Evolutionary conservation across 345 rosid genomes (phyloP).

Genomic region (Populus simonii): DNA sequence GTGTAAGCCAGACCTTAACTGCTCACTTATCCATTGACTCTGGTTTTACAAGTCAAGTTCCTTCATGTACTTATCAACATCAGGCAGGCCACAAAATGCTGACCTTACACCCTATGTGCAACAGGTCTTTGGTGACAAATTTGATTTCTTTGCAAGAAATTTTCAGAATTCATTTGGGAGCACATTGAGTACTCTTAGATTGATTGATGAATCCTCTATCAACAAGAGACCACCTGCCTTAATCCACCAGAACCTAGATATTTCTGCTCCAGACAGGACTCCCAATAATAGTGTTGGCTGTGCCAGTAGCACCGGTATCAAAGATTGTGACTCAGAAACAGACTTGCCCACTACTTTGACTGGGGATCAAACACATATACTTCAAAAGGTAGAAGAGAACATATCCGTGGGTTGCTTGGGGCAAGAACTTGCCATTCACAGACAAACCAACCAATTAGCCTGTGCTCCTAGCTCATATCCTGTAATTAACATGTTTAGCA

Average conservation of each 20-base stretch:
- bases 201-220: slow-evolving; percentile 51
- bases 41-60: slow-evolving; percentile 40
- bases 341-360: slow-evolving; percentile 27
- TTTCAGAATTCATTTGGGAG: slow-evolving; percentile 83
- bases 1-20: slow-evolving; percentile 61
- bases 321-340: slow-evolving; percentile 32
- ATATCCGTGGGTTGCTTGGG: slow-evolving; percentile 18
- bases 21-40: slow-evolving; percentile 35
- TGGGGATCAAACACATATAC: slow-evolving; percentile 19
- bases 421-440: slow-evolving; percentile 40
- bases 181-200: slow-evolving; percentile 75
- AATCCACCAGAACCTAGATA: slow-evolving; percentile 21
- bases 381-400: slow-evolving; percentile 40
- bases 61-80: slow-evolving; percentile 1
- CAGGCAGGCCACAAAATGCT: slow-evolving; percentile 17
- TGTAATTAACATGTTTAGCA: slow-evolving; percentile 23
- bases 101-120: slow-evolving; percentile 17
- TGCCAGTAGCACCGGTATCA: slow-evolving; percentile 15
- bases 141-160: slow-evolving; percentile 54
- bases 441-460: slow-evolving; percentile 35
- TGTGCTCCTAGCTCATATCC: slow-evolving; percentile 32
- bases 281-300: slow-evolving; percentile 9
- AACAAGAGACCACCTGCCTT: slow-evolving; percentile 19
- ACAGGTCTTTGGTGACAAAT: slow-evolving; percentile 81
- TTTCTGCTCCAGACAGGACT: slow-evolving; percentile 22